A percentile compares a stretch with the other conserved stretches of the same genome.
Conservation (phyloP, 768 basidiomycete genomes). For the Collybia sp. region DNA sequence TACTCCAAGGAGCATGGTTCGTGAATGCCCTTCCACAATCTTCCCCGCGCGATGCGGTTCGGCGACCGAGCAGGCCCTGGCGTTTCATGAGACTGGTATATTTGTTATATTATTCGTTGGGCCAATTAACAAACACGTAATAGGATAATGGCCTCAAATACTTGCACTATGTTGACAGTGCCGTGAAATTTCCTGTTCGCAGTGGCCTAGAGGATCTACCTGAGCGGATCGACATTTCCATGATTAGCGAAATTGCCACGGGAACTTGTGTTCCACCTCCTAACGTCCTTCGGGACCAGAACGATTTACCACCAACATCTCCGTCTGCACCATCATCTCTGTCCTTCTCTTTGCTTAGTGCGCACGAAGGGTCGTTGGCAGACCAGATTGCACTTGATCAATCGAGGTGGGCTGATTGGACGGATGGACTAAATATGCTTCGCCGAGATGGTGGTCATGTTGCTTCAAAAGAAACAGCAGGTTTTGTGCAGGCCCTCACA, state of each 20-base stretch:
- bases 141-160: constrained; percentile 77
- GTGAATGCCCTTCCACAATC: constrained; percentile 65
- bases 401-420: constrained; percentile 89
- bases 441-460: constrained; percentile 79
- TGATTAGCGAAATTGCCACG: constrained; percentile 76
- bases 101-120: not conserved
- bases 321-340: constrained; percentile 58
- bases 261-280: constrained; percentile 70
- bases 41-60: constrained; percentile 45
- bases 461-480: constrained; percentile 78
- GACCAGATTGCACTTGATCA: constrained; percentile 77
- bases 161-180: constrained; percentile 82
- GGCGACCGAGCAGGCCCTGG: constrained; percentile 68
- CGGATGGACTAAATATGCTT: constrained; percentile 88
- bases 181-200: constrained; percentile 73
- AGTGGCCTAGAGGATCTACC: constrained; percentile 84
- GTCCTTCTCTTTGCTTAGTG: constrained; percentile 73
- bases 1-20: constrained; percentile 92
- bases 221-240: constrained; percentile 76
- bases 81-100: constrained; percentile 81
- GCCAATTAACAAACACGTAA: no score
- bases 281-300: constrained; percentile 55
- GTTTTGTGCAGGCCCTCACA: constrained; percentile 81
- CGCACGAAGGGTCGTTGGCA: constrained; percentile 67
- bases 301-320: constrained; percentile 49